These are phyloP conservation scores for Clavaria fumosa DNA, from an alignment of 768 basidiomycete genomes.

Conservation along the genomic window DNA sequence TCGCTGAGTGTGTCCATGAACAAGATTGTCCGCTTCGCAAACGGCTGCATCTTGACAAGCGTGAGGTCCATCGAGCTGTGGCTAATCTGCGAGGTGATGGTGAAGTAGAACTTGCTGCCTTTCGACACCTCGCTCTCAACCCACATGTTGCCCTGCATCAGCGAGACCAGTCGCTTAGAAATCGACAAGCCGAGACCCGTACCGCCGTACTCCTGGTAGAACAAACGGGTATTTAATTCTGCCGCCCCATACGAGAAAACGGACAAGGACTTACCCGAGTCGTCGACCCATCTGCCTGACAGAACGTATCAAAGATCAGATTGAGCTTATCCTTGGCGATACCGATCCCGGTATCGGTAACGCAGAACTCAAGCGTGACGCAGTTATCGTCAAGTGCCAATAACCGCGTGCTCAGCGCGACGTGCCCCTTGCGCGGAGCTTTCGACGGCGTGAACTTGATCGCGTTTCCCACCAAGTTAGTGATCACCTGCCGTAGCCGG, in stretches of 20 bases:
- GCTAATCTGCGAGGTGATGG: conserved; percentile 75
- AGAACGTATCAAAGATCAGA: conserved; percentile 97
- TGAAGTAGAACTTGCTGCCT: conserved; percentile 95
- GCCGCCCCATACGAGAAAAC: conserved; percentile 5
- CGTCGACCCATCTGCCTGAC: conserved; percentile 96
- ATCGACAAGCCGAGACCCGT: conserved; percentile 95
- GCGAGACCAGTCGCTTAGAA: conserved; percentile 88
- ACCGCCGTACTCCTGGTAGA: conserved; percentile 78
- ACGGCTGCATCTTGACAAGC: conserved; percentile 69
- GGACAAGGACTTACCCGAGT: conserved; percentile 47
- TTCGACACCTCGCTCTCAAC: conserved; percentile 89
- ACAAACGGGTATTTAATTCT: conserved; percentile 9
- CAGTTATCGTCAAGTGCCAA: conserved; percentile 66
- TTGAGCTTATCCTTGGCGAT: conserved; percentile 98
- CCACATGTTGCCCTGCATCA: conserved; percentile 99
- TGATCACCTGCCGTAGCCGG: conserved; percentile 87
- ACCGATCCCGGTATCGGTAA: conserved; percentile 95
- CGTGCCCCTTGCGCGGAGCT: conserved; percentile 67
- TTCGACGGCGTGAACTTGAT: conserved; percentile 92
- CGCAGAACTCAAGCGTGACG: conserved; percentile 91
- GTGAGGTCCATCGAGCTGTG: conserved; percentile 59
- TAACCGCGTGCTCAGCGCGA: conserved; percentile 75
- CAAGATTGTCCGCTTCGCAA: conserved; percentile 75
- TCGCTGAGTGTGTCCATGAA: conserved; percentile 82
- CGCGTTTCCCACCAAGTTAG: conserved; percentile 88